Percentiles rank a stretch among this genome's conserved stretches.
phyloP scores from a whole-genome alignment of 352 stramenopile species.

The Globisporangium paroecandrum region DNA sequence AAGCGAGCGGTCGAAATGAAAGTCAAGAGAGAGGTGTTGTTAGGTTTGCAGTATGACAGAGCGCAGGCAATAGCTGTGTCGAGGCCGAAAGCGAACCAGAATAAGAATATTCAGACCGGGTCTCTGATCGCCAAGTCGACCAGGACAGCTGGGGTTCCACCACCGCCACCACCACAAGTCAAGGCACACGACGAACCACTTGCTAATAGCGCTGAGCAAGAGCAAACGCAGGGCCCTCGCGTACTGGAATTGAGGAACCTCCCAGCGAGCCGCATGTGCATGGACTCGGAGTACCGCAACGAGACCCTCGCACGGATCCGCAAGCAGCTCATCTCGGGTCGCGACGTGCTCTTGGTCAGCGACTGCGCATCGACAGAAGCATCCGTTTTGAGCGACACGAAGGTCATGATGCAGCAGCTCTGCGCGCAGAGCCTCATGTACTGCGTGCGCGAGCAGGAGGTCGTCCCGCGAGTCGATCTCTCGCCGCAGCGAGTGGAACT shows the following conservation, averaged over 20 bases:
- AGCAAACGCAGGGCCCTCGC: background rate
- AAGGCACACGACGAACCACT: background rate
- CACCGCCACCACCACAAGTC: background rate
- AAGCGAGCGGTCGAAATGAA: conserved; percentile 14
- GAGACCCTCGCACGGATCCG: conserved; percentile 36
- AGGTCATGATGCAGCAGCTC: conserved; percentile 48
- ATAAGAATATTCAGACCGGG: background rate
- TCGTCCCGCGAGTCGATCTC: conserved; percentile 26
- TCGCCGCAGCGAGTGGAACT: background rate
- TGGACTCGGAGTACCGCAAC: conserved; percentile 21
- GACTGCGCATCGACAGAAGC: conserved; percentile 8
- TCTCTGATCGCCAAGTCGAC: background rate
- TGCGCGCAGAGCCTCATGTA: conserved; percentile 47
- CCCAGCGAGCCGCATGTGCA: conserved; percentile 12
- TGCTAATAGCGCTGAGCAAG: background rate
- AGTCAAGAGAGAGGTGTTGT: conserved; percentile 9
- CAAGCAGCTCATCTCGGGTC: conserved; percentile 27
- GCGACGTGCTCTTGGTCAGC: conserved; percentile 27
- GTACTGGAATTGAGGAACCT: conserved; percentile 15
- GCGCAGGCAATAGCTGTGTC: background rate
- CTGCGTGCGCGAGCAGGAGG: conserved; percentile 39
- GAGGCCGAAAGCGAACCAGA: background rate
- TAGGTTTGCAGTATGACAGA: background rate
- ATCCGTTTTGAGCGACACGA: conserved; percentile 12
- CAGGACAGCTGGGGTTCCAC: background rate